Percentiles rank a stretch among this genome's conserved stretches.
Conservation (phyloP, 2,329 filamentous ascomycete genomes). For the Apiospora marii region DNA sequence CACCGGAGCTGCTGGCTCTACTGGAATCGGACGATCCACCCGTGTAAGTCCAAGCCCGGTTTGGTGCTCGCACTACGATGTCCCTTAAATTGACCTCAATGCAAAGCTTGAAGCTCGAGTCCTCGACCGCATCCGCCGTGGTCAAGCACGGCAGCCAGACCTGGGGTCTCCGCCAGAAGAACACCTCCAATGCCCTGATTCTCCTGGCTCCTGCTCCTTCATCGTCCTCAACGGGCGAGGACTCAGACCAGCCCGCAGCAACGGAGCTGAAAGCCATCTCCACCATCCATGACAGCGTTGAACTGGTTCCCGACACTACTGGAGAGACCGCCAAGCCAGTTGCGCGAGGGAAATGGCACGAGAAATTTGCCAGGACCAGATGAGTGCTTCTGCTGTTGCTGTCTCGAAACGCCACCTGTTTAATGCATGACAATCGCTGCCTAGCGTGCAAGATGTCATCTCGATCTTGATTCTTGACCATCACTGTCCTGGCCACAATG, state of each 20-base stretch:
- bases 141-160: conserved; percentile 60
- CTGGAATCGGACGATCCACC: conserved; percentile 63
- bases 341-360: conserved; percentile 65
- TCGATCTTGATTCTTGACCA: neutral
- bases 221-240: conserved; percentile 8
- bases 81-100: conserved; percentile 30
- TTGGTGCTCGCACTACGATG: neutral
- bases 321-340: conserved; percentile 38
- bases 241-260: conserved; percentile 35
- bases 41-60: conserved; percentile 49
- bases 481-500: neutral
- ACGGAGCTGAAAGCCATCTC: conserved; percentile 57
- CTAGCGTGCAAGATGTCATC: neutral
- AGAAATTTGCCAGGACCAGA: conserved; percentile 60
- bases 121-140: conserved; percentile 59
- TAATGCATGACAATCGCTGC: neutral
- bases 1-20: conserved; percentile 62
- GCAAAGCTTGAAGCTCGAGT: conserved; percentile 56
- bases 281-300: conserved; percentile 68
- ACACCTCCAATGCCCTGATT: conserved; percentile 72
- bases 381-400: conserved; percentile 35
- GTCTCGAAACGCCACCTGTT: neutral
- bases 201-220: conserved; percentile 51
- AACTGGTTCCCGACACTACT: conserved; percentile 58
- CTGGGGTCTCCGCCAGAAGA: conserved; percentile 70